These are phyloP conservation scores for Parascedosporium putredinis DNA, from an alignment of 2,329 filamentous ascomycete species.

Conservation along the genomic window DNA sequence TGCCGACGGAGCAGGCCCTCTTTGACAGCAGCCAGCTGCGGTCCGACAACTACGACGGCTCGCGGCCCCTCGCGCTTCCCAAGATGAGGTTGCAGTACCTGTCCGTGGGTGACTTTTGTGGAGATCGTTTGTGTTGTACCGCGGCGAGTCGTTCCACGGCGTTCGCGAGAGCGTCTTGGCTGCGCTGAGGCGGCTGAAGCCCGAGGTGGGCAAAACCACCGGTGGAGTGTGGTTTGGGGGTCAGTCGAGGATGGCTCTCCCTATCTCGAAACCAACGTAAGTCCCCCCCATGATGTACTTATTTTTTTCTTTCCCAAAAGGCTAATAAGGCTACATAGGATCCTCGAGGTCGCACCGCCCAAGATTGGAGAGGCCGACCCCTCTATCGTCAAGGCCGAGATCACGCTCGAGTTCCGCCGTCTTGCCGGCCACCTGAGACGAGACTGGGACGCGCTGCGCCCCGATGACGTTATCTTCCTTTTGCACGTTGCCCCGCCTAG, in stretches of 20 bases:
- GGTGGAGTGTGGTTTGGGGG: slow-evolving; percentile 69
- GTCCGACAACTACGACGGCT: slow-evolving; percentile 81
- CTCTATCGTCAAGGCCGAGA: slow-evolving; percentile 77
- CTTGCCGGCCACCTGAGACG: slow-evolving; percentile 64
- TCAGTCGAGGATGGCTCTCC: slow-evolving; percentile 84
- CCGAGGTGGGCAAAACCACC: slow-evolving; percentile 49
- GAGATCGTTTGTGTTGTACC: slow-evolving; percentile 81
- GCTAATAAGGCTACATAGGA: slow-evolving; percentile 25
- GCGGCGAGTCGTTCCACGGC: slow-evolving; percentile 85
- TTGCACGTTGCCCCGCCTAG: slow-evolving; percentile 60
- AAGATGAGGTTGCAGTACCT: slow-evolving; percentile 95
- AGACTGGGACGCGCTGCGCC: slow-evolving; percentile 83
- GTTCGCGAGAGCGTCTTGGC: slow-evolving; percentile 87
- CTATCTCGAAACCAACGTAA: slow-evolving; percentile 67
- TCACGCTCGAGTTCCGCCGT: slow-evolving; percentile 71
- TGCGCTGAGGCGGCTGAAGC: slow-evolving; percentile 67
- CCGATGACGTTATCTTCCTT: slow-evolving; percentile 84
- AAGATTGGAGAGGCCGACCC: slow-evolving; percentile 75
- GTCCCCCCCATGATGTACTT: slow-evolving; percentile 12
- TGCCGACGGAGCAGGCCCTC: slow-evolving; percentile 75
- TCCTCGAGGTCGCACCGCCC: slow-evolving; percentile 75
- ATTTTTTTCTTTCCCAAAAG: neutral
- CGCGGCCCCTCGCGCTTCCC: slow-evolving; percentile 76
- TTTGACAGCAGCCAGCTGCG: slow-evolving; percentile 72
- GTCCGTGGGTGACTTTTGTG: slow-evolving; percentile 94